Evolutionary conservation across 257 asterid species (phyloP), one percentile per base, ranked within the genome.

Genomic region (Eustoma russellianum): DNA sequence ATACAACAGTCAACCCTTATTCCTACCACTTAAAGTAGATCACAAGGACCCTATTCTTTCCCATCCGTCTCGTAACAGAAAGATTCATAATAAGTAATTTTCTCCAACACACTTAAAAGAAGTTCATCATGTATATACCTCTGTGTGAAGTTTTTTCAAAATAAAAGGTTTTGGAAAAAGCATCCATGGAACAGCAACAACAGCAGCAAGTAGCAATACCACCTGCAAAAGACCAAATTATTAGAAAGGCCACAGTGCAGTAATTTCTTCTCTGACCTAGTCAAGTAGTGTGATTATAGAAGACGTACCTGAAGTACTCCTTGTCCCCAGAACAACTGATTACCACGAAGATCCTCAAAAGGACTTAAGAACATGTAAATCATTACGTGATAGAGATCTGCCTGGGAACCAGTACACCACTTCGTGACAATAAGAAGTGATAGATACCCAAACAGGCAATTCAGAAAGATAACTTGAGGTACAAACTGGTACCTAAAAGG

Each of bases 161-260:
- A 89, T 85, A 61, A 85, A 89, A 70, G 97, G 97, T 74, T 89
- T 89, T 15, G 97, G 97, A 63, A 89, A 89, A 68, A 89, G 97
- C 97, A 89, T 89, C 95, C 97, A 89, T 13, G 97, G 97, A 70
- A 89, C 97, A 68, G 95, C 94, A 65, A 85, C 76, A 65, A 83
- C 49, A 62, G 97, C 97, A 55, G 68, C 64, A 56, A 89, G 78
- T 79, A 89, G 74, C 77, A 89, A 62, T 49, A 81, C 19, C 60
- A 89, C 85, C 97, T 89, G 85, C 68, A 70, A 57, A 47, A 53
- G 12, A 46, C 46, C 24, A 57, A 43, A 33, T 41, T 53, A 1
- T 53, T 33, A 70, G 56, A 60, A 53, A 60, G 46, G 46, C 60
- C 9, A 63, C 38, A 46, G 52, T 33, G 38, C 63, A 50, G n/a